Evolutionary conservation across 257 asterid species (phyloP).

Genomic region (Haberlea rhodopensis): DNA sequence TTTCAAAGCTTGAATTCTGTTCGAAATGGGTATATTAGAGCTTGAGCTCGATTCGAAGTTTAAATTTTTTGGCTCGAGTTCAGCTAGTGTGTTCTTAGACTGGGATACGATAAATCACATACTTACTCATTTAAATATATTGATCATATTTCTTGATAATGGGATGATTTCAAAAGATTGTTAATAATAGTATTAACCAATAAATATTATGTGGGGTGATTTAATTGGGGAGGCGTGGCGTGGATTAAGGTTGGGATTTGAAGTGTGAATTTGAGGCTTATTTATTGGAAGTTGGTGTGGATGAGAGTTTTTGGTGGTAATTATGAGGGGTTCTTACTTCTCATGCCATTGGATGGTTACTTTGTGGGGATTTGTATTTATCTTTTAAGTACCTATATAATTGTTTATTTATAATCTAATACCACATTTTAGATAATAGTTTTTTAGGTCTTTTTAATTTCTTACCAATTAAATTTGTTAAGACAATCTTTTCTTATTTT

Average conservation of each 20-base stretch:
- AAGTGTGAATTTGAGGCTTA: conserved; percentile 21
- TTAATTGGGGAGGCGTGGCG: conserved; percentile 14
- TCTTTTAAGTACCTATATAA: neutral
- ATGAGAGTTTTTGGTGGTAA: conserved; percentile 20
- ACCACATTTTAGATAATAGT: too few relatives aligned
- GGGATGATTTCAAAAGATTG: neutral
- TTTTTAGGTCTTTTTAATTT: too few relatives aligned
- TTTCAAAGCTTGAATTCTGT: too few relatives aligned
- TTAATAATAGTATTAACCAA: conserved; percentile 18
- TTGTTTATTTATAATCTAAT: too few relatives aligned
- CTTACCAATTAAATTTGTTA: too few relatives aligned
- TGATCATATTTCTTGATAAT: conserved; percentile 25
- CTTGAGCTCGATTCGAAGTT: too few relatives aligned
- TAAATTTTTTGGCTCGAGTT: too few relatives aligned
- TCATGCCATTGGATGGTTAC: conserved; percentile 35
- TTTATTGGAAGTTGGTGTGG: conserved; percentile 26
- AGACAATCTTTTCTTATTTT: too few relatives aligned
- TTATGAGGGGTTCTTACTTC: conserved; percentile 25
- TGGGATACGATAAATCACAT: too few relatives aligned
- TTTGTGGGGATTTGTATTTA: conserved; percentile 37
- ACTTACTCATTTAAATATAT: too few relatives aligned
- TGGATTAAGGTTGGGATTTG: conserved; percentile 13
- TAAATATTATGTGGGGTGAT: conserved; percentile 24
- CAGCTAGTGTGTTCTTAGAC: too few relatives aligned
- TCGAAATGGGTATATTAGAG: too few relatives aligned